Conservation (phyloP, 1,139 yeast genomes). For the Pichia terricola region DNA sequence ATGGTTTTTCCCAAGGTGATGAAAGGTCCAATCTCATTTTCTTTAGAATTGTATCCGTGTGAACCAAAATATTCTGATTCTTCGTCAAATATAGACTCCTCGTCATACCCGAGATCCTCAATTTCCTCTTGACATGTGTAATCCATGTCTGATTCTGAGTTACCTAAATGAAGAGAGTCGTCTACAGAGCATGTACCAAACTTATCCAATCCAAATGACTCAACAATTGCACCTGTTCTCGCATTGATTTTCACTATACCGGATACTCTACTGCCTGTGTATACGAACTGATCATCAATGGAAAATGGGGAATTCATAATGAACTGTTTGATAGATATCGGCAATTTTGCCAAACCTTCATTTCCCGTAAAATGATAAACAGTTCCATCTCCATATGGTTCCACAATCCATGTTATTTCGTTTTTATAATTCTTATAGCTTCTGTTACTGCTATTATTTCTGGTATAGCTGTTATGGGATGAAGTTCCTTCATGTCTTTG, state of each 20-base stretch:
- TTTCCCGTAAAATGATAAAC: constrained; percentile 79
- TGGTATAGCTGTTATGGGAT: not conserved
- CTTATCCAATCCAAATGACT: constrained; percentile 47
- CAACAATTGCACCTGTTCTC: constrained; percentile 65
- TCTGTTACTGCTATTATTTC: not conserved
- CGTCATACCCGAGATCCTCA: not conserved
- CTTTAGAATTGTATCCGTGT: constrained; percentile 3
- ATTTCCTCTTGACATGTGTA: constrained; percentile 2
- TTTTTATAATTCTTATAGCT: constrained; percentile 2
- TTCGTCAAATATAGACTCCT: constrained; percentile 1
- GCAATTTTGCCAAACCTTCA: constrained; percentile 70
- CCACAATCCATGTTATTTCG: constrained; percentile 66
- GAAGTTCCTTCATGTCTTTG: not conserved
- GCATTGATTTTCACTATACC: constrained; percentile 70
- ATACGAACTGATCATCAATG: constrained; percentile 77
- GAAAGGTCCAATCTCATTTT: constrained; percentile 17
- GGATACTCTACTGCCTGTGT: constrained; percentile 77
- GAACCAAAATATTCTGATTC: constrained; percentile 5
- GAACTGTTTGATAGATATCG: constrained; percentile 70
- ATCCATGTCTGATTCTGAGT: too few relatives aligned
- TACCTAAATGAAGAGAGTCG: too few relatives aligned
- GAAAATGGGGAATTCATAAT: constrained; percentile 81
- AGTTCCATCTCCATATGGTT: constrained; percentile 80
- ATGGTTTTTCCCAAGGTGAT: constrained; percentile 47
- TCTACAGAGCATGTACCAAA: constrained; percentile 1